Evolutionary conservation across 768 basidiomycete genomes (phyloP).

Genomic region (Crucibulum laeve): DNA sequence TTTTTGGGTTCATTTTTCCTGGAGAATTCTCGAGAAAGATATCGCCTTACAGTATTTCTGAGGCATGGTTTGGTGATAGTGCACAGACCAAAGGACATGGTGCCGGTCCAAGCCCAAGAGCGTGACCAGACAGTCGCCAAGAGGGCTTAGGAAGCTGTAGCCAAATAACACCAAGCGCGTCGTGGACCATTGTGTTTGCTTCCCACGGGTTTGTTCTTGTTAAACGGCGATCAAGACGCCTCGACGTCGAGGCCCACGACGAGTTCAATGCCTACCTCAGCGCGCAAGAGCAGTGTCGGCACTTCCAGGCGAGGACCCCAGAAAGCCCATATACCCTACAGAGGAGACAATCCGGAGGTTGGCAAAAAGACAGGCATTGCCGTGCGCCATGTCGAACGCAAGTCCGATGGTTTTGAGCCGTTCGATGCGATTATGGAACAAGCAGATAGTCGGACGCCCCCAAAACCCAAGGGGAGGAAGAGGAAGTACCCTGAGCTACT

Average conservation of each 20-base stretch:
- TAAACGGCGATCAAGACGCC: no score
- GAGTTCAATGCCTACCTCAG: conserved; percentile 35
- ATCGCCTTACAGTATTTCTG: background rate
- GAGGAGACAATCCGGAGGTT: conserved; percentile 70
- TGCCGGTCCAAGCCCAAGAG: no score
- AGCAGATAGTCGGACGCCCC: conserved; percentile 63
- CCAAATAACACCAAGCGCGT: conserved; percentile 21
- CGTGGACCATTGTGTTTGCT: conserved; percentile 11
- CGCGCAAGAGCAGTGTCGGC: conserved; percentile 43
- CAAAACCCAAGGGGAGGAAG: conserved; percentile 46
- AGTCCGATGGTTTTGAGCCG: conserved; percentile 79
- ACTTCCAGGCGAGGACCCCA: conserved; percentile 43
- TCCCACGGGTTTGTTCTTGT: conserved; percentile 11
- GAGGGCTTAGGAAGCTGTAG: conserved; percentile 2
- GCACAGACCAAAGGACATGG: no score
- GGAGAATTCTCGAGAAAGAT: background rate
- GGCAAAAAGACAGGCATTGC: conserved; percentile 80
- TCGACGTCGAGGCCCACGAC: background rate
- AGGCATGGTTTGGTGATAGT: background rate
- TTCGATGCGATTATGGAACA: conserved; percentile 73
- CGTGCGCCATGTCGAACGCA: conserved; percentile 62
- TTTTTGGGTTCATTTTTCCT: conserved; percentile 4
- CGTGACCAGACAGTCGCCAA: no score
- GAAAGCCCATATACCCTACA: conserved; percentile 71
- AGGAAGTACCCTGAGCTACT: conserved; percentile 36